Conservation (phyloP, 2,329 filamentous ascomycete species). For the Geosmithia morbida region DNA sequence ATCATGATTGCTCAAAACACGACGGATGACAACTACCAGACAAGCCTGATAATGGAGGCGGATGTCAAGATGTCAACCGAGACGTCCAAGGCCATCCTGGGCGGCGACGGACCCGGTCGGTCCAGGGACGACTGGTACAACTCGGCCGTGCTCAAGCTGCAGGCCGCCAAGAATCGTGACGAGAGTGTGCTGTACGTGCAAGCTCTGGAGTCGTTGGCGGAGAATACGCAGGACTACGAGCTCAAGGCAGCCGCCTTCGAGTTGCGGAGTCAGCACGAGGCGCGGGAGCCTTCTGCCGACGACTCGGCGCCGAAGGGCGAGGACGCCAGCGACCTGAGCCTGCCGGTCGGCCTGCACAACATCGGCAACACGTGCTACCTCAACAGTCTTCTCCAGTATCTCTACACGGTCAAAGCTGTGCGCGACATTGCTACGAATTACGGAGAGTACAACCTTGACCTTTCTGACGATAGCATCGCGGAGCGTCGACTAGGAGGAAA, state of each 20-base stretch:
- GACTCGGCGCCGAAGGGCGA: background rate
- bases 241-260: background rate
- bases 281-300: background rate
- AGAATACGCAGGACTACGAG: background rate
- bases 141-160: background rate
- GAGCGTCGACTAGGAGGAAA: conserved; percentile 62
- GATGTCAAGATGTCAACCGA: conserved; percentile 19
- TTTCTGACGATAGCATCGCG: conserved; percentile 47
- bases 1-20: conserved; percentile 17
- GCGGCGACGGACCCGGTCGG: background rate
- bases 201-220: background rate
- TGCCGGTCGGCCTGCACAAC: conserved; percentile 79
- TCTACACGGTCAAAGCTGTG: conserved; percentile 76
- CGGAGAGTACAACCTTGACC: conserved; percentile 53
- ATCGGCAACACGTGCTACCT: conserved; percentile 98
- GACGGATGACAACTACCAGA: conserved; percentile 18
- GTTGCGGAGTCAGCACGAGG: background rate
- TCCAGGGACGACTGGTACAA: background rate
- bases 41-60: conserved; percentile 16
- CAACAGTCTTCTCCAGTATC: conserved; percentile 90
- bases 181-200: background rate
- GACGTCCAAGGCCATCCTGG: conserved; percentile 17
- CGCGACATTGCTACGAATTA: conserved; percentile 69
- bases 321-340: conserved; percentile 23
- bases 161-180: background rate